Base-by-base conservation (phyloP, 2,329 filamentous ascomycete genomes). In the Salinomyces thailandicus region DNA sequence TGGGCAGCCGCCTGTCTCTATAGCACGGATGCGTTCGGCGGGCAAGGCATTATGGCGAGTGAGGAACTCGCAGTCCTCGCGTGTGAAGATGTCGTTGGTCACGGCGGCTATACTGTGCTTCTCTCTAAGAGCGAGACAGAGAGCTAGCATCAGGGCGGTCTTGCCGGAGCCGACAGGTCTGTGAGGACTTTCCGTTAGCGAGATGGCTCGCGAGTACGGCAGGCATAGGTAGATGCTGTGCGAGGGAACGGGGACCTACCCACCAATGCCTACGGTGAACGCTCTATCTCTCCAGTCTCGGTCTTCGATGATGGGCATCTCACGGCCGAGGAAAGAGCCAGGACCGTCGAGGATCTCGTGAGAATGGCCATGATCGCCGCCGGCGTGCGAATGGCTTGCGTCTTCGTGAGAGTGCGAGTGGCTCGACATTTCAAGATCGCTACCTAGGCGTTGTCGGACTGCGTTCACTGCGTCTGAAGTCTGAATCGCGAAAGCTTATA, bases 61-160 rank as follows among this genome's bases (percentile, higher is more conserved):
- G 17, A 98, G 78, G 68, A 98, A 98, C 63, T 96, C 91, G 68
- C 87, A 87, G 69, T 98, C 91, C 66, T 98, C 91, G 47, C 72
- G 81, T 15, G 89, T 96, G 71, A 96, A 96, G 70, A 96, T 96
- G 70, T 96, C 89, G 71, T 96, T 96, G 33, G 91, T 98, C 15
- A 98, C 89, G 42, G 86, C 91, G 1, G 91, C 91, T 54, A 98
- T 82, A 57, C 79, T 85, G 73, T 84, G 87, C 37, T 74, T 69
- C 34, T 79, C 71, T 43, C 91, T 82, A 5, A 98, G 78, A 5
- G 81, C 80, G 22, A 79, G 79, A 68, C 86, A 95, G 49, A 96
- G 82, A 26, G 84, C 81, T 8, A 95, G 78, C 89, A 98, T 96
- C 18, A 96, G 75, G 13, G 91, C 91, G 0, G 91, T 96, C 64